Percentiles rank a stretch among this genome's conserved stretches.
Conservation (phyloP, 164 flowering plant species). For the Liquidambar formosana region DNA sequence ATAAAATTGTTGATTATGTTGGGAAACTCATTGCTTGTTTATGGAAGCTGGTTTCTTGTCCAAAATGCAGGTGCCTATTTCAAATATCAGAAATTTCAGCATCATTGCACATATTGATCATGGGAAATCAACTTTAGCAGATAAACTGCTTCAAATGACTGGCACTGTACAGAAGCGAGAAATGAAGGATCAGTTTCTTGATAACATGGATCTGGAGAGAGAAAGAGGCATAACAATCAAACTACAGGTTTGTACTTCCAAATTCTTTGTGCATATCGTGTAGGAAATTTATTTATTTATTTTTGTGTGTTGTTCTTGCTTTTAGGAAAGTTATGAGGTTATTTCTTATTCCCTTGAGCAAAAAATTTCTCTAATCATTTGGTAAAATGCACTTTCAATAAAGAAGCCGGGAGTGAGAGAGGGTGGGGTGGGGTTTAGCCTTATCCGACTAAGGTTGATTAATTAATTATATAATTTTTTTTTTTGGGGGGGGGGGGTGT, state of each 20-base stretch:
- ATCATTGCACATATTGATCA: conserved; percentile 98
- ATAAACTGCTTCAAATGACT: conserved; percentile 82
- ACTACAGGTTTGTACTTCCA: conserved; percentile 58
- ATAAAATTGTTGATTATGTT: background rate
- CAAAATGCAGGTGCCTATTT: conserved; percentile 67
- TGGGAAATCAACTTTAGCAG: conserved; percentile 97
- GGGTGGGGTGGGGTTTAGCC: too few relatives aligned
- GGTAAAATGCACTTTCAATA: too few relatives aligned
- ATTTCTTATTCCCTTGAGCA: background rate
- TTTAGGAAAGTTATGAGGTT: background rate
- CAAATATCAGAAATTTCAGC: conserved; percentile 85
- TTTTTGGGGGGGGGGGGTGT: too few relatives aligned
- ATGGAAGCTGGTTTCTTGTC: background rate
- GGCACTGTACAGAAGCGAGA: conserved; percentile 90
- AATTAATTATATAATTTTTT: too few relatives aligned
- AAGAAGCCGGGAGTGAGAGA: too few relatives aligned
- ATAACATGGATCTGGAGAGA: conserved; percentile 97
- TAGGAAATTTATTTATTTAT: background rate
- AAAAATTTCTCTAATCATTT: background rate
- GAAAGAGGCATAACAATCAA: conserved; percentile 98
- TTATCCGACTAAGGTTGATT: too few relatives aligned
- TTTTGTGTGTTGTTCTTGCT: background rate
- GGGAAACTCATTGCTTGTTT: background rate
- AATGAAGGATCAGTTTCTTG: conserved; percentile 97
- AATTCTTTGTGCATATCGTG: background rate